Evolutionary conservation across 2,329 filamentous ascomycete genomes (phyloP).

Genomic region (Fusarium cicatricum): DNA sequence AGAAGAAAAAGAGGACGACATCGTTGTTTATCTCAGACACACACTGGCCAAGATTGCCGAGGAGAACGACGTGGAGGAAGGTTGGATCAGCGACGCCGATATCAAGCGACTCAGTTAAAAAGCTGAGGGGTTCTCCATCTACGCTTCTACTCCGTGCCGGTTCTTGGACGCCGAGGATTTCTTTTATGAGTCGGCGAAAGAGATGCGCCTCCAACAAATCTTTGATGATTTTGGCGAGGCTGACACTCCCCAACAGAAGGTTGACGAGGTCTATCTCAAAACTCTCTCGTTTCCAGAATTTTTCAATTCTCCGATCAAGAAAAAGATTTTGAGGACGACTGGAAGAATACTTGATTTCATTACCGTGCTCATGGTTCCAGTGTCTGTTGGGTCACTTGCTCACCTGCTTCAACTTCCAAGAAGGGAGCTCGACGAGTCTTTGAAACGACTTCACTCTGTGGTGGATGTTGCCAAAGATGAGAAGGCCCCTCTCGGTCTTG

Average conservation of each 20-base stretch:
- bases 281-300: constrained; percentile 2
- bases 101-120: background rate
- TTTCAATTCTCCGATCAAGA: background rate
- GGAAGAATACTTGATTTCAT: constrained; percentile 3
- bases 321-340: background rate
- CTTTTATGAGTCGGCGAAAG: background rate
- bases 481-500: background rate
- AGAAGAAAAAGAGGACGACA: constrained; percentile 1
- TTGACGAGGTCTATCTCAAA: constrained; percentile 15
- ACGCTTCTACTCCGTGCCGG: constrained; percentile 13
- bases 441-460: constrained; percentile 2
- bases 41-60: background rate
- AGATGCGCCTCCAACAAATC: background rate
- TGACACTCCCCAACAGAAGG: background rate
- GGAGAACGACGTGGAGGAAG: background rate
- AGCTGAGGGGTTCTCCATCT: constrained; percentile 18
- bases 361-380: background rate
- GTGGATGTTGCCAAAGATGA: background rate
- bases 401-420: background rate
- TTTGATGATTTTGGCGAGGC: background rate
- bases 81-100: background rate
- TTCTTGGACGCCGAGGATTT: constrained; percentile 2
- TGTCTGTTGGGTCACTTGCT: background rate
- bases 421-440: background rate
- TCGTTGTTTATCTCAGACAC: constrained; percentile 2